phyloP scores from a whole-genome alignment of 768 basidiomycete genomes.

The Myochromella boudieri region DNA sequence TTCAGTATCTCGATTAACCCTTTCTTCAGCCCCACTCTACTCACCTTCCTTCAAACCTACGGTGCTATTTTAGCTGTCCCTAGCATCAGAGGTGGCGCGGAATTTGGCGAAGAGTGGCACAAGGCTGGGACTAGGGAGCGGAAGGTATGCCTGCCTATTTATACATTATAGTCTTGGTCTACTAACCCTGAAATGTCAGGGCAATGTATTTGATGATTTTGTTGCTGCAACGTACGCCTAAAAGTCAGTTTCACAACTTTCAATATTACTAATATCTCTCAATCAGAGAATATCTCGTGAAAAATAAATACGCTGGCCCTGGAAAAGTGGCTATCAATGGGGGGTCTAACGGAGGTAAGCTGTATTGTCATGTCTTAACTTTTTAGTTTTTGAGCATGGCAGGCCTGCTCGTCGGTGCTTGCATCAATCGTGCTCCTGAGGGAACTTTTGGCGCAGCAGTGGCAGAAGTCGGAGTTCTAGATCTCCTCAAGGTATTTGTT shows the following conservation, averaged over 20 bases:
- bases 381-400: neutral
- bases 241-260: neutral
- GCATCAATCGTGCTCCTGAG: constrained; percentile 75
- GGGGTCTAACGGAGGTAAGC: constrained; percentile 76
- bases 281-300: constrained; percentile 66
- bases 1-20: constrained; percentile 73
- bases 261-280: neutral
- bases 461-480: constrained; percentile 81
- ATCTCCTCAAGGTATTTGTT: constrained; percentile 64
- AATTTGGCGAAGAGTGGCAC: constrained; percentile 89
- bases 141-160: constrained; percentile 45
- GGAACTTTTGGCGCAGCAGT: constrained; percentile 75
- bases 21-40: constrained; percentile 66
- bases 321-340: constrained; percentile 79
- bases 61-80: constrained; percentile 62
- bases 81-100: constrained; percentile 67
- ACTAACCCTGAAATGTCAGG: constrained; percentile 31
- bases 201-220: constrained; percentile 81
- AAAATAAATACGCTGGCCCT: constrained; percentile 64
- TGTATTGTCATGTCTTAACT: neutral
- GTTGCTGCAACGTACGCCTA: constrained; percentile 70
- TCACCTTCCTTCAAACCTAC: constrained; percentile 74
- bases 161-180: neutral
- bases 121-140: constrained; percentile 65
- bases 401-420: constrained; percentile 86